Conservation (phyloP, 2,329 filamentous ascomycete species). For the Calonectria crousiana region DNA sequence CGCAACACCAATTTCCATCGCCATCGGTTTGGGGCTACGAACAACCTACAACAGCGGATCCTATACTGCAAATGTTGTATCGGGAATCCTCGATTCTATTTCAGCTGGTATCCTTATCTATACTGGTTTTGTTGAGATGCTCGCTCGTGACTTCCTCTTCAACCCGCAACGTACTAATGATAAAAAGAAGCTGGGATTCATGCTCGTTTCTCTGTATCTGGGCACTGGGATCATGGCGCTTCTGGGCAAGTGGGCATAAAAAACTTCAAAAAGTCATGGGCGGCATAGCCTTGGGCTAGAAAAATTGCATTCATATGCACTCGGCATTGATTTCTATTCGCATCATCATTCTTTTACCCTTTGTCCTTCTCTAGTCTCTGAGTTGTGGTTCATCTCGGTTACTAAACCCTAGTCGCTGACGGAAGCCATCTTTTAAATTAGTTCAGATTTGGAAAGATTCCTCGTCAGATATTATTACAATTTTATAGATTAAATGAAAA, state of each 20-base stretch:
- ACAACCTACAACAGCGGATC: slow-evolving; percentile 45
- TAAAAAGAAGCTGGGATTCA: slow-evolving; percentile 59
- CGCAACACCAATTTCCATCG: slow-evolving; percentile 65
- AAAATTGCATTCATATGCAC: background rate
- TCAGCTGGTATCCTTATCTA: slow-evolving; percentile 89
- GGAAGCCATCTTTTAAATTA: background rate
- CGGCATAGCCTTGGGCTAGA: background rate
- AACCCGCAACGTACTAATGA: slow-evolving; percentile 78
- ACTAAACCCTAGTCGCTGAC: too few species aligned
- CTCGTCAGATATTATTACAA: background rate
- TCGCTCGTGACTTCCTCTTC: slow-evolving; percentile 85
- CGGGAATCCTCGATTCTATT: slow-evolving; percentile 86
- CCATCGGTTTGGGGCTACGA: slow-evolving; percentile 60
- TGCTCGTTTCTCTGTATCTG: slow-evolving; percentile 71
- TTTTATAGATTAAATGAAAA: background rate
- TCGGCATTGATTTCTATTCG: background rate
- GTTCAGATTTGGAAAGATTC: background rate
- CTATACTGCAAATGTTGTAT: slow-evolving; percentile 70
- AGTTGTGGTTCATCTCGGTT: background rate
- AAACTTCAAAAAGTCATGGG: background rate
- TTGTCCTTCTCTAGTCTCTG: background rate
- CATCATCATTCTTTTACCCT: background rate
- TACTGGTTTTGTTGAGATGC: slow-evolving; percentile 86
- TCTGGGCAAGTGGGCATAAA: slow-evolving; percentile 81
- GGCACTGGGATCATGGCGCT: slow-evolving; percentile 82